These are phyloP conservation scores for Delphinella strobiligena DNA, from an alignment of 2,329 filamentous ascomycete genomes.

Conservation along the genomic window DNA sequence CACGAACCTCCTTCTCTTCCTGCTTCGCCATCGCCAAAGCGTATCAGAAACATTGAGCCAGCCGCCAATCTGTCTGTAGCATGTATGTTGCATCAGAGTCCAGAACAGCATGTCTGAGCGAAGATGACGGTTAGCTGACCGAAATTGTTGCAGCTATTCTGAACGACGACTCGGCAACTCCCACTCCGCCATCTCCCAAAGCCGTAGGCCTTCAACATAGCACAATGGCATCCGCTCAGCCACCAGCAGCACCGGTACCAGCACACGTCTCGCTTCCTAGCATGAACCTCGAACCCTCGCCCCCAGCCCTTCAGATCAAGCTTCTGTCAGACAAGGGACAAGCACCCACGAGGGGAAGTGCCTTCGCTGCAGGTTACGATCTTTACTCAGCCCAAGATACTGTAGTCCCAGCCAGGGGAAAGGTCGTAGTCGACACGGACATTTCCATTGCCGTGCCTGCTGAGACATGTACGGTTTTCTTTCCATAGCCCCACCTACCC, in stretches of 20 bases:
- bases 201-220: conserved; percentile 9
- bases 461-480: conserved; percentile 61
- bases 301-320: conserved; percentile 69
- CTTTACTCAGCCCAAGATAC: conserved; percentile 65
- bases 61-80: conserved; percentile 24
- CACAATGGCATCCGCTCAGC: conserved; percentile 11
- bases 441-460: conserved; percentile 82
- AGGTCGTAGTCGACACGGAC: conserved; percentile 80
- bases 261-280: conserved; percentile 15
- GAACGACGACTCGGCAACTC: conserved; percentile 22
- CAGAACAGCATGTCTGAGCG: too few relatives aligned
- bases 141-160: too few relatives aligned
- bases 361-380: conserved; percentile 88
- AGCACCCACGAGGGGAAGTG: conserved; percentile 77
- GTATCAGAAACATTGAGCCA: conserved; percentile 53
- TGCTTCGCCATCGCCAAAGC: conserved; percentile 66
- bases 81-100: conserved; percentile 16
- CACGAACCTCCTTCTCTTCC: conserved; percentile 48
- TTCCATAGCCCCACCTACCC: not conserved
- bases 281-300: conserved; percentile 23
- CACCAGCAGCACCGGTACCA: too few relatives aligned
- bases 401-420: conserved; percentile 67
- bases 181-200: conserved; percentile 16
- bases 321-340: conserved; percentile 70
- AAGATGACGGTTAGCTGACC: too few relatives aligned